Evolutionary conservation across 2,329 filamentous ascomycete species (phyloP).

Genomic region (Sporothrix globosa): DNA sequence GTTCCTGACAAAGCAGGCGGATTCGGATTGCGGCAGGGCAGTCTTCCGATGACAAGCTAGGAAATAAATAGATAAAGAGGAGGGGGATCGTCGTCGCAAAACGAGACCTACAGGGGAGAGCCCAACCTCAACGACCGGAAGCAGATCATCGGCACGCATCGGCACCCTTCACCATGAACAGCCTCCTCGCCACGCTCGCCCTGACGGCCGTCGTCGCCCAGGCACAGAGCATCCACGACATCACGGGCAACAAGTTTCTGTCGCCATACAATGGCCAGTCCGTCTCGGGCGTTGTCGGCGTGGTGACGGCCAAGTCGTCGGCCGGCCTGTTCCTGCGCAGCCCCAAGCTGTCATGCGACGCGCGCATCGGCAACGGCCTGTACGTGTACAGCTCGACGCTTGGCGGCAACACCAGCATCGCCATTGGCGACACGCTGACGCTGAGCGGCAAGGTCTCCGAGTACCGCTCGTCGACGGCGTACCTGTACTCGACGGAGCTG

Average conservation of each 20-base stretch:
- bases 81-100: conserved; percentile 2
- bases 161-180: conserved; percentile 9
- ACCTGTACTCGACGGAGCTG: conserved; percentile 68
- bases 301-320: conserved; percentile 66
- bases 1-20: neutral
- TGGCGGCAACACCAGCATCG: conserved; percentile 50
- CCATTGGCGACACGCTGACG: conserved; percentile 65
- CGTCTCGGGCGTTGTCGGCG: conserved; percentile 63
- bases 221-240: conserved; percentile 56
- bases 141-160: neutral
- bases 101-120: neutral
- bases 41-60: neutral
- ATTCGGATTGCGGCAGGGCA: conserved; percentile 4
- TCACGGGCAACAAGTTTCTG: conserved; percentile 68
- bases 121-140: neutral
- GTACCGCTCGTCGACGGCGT: conserved; percentile 56
- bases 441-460: conserved; percentile 64
- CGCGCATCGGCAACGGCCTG: conserved; percentile 64
- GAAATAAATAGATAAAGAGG: conserved; percentile 16
- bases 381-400: conserved; percentile 64
- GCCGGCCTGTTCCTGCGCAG: conserved; percentile 68
- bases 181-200: conserved; percentile 24
- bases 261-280: conserved; percentile 61
- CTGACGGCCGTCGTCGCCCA: conserved; percentile 25
- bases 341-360: conserved; percentile 57